These are phyloP conservation scores for Chenopodium album DNA, from an alignment of 148 eudicot genomes.

Conservation along the genomic window DNA sequence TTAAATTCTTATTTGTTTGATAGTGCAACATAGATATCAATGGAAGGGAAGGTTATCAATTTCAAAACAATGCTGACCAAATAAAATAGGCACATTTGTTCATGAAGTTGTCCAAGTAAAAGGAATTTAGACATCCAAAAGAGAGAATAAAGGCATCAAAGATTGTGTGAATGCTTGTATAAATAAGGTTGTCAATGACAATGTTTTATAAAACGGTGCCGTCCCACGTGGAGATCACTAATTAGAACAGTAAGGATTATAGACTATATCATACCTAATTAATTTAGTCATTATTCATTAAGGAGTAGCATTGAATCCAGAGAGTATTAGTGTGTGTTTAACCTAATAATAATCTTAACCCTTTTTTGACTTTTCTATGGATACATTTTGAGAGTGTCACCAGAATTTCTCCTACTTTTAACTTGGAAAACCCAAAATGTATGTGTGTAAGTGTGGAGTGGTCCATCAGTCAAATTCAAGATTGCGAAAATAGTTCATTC, in stretches of 20 bases:
- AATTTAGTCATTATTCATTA: not conserved
- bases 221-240: not conserved
- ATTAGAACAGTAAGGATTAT: not conserved
- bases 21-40: too few species aligned
- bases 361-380: not conserved
- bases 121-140: not conserved
- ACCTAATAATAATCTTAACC: conserved; percentile 4
- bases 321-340: conserved; percentile 11
- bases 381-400: conserved; percentile 1
- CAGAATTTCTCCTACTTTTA: conserved; percentile 13
- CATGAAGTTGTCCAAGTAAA: not conserved
- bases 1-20: too few species aligned
- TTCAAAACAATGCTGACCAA: too few species aligned
- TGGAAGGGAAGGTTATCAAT: too few species aligned
- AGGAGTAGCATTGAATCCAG: not conserved
- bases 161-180: too few species aligned
- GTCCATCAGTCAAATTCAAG: not conserved
- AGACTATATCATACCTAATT: not conserved
- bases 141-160: not conserved
- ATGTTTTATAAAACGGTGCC: not conserved
- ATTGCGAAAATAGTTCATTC: not conserved
- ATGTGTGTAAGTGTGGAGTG: not conserved
- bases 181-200: not conserved
- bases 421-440: not conserved
- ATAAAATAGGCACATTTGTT: not conserved